These are phyloP conservation scores for Emmonsiellopsis sp. DNA, from an alignment of 2,329 filamentous ascomycete genomes.

Conservation along the genomic window DNA sequence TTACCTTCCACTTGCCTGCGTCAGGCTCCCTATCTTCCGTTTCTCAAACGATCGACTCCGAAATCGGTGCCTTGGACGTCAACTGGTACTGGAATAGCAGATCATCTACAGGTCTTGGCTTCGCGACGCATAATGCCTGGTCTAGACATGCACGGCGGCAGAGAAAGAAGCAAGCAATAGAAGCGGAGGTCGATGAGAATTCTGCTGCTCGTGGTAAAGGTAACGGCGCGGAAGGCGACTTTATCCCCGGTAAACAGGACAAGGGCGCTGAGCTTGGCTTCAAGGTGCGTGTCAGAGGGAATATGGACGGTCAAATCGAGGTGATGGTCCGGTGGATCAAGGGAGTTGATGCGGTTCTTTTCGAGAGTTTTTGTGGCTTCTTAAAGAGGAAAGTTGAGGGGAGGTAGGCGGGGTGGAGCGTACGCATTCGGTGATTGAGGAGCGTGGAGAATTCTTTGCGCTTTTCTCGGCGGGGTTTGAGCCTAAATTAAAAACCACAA, in stretches of 20 bases:
- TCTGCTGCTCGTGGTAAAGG: constrained; percentile 22
- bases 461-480: too few relatives aligned
- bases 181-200: constrained; percentile 11
- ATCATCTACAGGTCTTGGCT: constrained; percentile 50
- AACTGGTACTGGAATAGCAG: constrained; percentile 56
- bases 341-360: constrained; percentile 63
- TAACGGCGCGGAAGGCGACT: constrained; percentile 21
- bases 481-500: too few relatives aligned
- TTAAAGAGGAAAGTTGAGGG: constrained; percentile 48
- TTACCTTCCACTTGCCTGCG: constrained; percentile 31
- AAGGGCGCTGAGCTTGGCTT: constrained; percentile 46
- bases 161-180: constrained; percentile 21
- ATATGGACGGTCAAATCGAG: constrained; percentile 48
- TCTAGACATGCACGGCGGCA: constrained; percentile 62
- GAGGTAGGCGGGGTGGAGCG: constrained; percentile 5
- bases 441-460: too few relatives aligned
- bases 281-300: constrained; percentile 54
- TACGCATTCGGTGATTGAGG: too few relatives aligned
- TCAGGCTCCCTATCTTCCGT: constrained; percentile 22
- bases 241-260: background rate
- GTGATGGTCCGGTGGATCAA: constrained; percentile 62
- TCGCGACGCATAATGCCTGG: constrained; percentile 65
- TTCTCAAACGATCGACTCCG: constrained; percentile 33
- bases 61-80: constrained; percentile 51
- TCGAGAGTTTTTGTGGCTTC: constrained; percentile 83